Evolutionary conservation across 306 rosid species (phyloP), one percentile per base, ranked within the genome.

Genomic region (Begonia loranthoides): DNA sequence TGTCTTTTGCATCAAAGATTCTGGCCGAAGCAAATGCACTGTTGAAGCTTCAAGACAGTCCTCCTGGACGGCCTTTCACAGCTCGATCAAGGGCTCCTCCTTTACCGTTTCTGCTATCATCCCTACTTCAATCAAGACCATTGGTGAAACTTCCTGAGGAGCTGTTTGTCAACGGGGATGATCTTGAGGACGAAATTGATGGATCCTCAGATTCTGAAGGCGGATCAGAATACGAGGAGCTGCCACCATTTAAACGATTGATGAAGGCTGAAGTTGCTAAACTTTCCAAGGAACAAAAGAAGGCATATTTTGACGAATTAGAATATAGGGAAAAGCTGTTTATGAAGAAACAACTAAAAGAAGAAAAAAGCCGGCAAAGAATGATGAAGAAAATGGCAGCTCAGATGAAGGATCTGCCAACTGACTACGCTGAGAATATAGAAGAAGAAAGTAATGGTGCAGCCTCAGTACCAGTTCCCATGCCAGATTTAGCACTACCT

Each of bases 1-100:
- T 90, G 57, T 90, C 97, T 57, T 90, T 90, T 82, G 97, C 97
- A 4, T 90, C 97, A 40, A 90, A 90, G 70, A 85, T 90, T 70
- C 78, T 90, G 75, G 94, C 85, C 0, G 95, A 90, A 72, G 97
- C 97, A 58, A 90, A 90, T 46, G 71, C 97, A 13, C 94, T 85
- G 56, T 79, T 90, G 40, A 85, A 85, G 79, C 63, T 90, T 75
- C 97, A 90, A 76, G 97, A 90, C 67, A 82, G 73, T 68, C 90
- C 95, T 22, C 90, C 90, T 14, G 97, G 95, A 59, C 82, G 69
- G 73, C 81, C 90, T 56, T 85, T 56, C 55, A 41, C 81, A 45
- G 63, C 82, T 74, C 84, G 92, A 43, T 69, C 95, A 49, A 78
- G 89, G 65, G 77, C 72, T 2, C 95, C 87, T 7, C 97, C 95